These are phyloP conservation scores for Casaregolazyma suthepensis DNA, from an alignment of 1,139 yeast genomes.

Conservation along the genomic window DNA sequence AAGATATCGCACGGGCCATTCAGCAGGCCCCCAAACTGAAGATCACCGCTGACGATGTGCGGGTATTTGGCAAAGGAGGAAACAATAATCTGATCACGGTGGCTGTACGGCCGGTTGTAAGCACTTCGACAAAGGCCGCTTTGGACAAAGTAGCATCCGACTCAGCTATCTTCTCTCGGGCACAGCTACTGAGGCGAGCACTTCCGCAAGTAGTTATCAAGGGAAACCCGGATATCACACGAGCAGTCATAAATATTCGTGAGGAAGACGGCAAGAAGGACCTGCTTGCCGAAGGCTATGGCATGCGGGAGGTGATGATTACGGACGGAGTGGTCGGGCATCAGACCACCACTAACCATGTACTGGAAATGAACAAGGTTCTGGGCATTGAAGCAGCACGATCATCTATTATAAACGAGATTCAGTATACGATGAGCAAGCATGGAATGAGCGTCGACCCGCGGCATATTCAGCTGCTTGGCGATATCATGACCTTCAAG, in stretches of 20 bases:
- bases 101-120: conserved; percentile 57
- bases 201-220: conserved; percentile 85
- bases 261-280: conserved; percentile 81
- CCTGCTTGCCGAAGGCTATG: conserved; percentile 94
- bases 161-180: conserved; percentile 71
- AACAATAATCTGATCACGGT: conserved; percentile 58
- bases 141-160: conserved; percentile 24
- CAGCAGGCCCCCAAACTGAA: conserved; percentile 83
- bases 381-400: conserved; percentile 98
- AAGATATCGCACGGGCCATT: conserved; percentile 81
- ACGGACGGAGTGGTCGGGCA: conserved; percentile 94
- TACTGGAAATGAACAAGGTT: conserved; percentile 81
- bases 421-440: conserved; percentile 96
- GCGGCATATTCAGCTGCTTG: conserved; percentile 93
- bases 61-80: conserved; percentile 47
- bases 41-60: conserved; percentile 66
- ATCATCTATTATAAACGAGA: conserved; percentile 84
- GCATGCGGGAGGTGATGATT: conserved; percentile 91
- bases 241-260: conserved; percentile 93
- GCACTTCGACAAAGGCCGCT: conserved; percentile 32
- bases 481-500: conserved; percentile 98
- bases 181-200: conserved; percentile 81
- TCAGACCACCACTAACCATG: conserved; percentile 84
- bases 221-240: conserved; percentile 83
- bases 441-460: conserved; percentile 99